phyloP scores from a whole-genome alignment of 257 asterid species.

The Solanum tarijense region DNA sequence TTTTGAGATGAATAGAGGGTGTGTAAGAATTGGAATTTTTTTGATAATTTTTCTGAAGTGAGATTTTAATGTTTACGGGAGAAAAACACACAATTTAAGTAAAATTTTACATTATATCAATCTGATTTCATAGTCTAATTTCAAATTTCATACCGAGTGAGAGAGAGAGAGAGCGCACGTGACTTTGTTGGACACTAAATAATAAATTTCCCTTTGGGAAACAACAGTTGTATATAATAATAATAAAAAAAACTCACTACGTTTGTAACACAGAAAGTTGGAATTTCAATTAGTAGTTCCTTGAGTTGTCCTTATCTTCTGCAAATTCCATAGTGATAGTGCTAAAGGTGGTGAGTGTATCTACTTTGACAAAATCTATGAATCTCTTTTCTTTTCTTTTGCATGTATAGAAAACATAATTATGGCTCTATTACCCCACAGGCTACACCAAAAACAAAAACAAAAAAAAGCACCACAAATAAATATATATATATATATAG shows the following conservation, averaged over 20 bases:
- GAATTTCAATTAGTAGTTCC: background rate
- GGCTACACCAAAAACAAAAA: no score
- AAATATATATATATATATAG: background rate
- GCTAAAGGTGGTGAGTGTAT: background rate
- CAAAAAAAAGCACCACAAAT: background rate
- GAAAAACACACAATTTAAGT: background rate
- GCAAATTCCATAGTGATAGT: background rate
- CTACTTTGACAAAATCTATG: background rate
- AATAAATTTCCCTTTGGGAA: background rate
- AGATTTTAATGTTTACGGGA: accelerated
- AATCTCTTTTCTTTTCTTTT: background rate
- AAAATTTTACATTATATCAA: background rate
- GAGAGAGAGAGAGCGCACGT: background rate
- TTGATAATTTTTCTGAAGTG: no score
- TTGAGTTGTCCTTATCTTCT: conserved; percentile 6
- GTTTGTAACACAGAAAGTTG: background rate
- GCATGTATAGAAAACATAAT: background rate
- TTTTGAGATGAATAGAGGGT: background rate
- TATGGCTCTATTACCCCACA: background rate
- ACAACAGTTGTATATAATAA: background rate
- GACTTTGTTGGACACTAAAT: background rate
- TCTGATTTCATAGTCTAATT: no score
- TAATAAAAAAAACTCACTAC: background rate
- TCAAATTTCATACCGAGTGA: background rate
- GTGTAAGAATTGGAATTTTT: background rate